Evolutionary conservation across 176 grass and related monocot genomes (phyloP), one percentile per base, ranked within the genome.

Genomic region (Cocos nucifera): DNA sequence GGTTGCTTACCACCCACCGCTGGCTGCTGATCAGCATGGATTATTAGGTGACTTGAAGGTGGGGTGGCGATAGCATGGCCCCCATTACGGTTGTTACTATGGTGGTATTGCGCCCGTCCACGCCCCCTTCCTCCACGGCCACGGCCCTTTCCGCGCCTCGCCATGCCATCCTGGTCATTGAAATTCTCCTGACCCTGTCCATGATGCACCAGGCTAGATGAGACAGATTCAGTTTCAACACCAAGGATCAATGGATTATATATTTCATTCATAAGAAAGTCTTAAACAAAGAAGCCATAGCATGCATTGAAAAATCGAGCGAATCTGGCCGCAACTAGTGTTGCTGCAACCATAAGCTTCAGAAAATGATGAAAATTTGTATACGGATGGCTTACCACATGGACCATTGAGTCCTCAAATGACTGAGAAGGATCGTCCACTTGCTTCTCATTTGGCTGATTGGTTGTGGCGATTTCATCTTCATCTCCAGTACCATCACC

Each of bases 401-500:
- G 62, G 17, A 92, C 93, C 60, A 76, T 75, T 49, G 65, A 70
- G 57, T 30, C 35, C 68, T 98, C 93, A 61, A 69, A 74, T 14
- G 19, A 21, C 30, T 81, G 80, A 77, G 62, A 22, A 49, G 63
- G 52, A 69, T 73, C 87, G 32, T 98, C 93, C 80, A 66, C 16
- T 51, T 73, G 52, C 63, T 80, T 97, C 53, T 97, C 84, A 83
- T 85, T 85, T 62, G 63, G 70, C 70, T 84, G 84, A 65, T 88
- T 79, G 73, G 87, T 87, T 69, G 83, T 80, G 25, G 87, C 85
- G 35, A 67, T 84, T 83, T 92, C 88, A 15, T 97, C 89, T 8
- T 44, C 35, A 44, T 91, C 84, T 51, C 84, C 81, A 53, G 80
- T 59, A 51, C 52, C 70, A 71, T 89, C 85, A 79, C 25, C 61